phyloP scores from a whole-genome alignment of 345 rosid genomes.

The Aquilaria yunnanensis region DNA sequence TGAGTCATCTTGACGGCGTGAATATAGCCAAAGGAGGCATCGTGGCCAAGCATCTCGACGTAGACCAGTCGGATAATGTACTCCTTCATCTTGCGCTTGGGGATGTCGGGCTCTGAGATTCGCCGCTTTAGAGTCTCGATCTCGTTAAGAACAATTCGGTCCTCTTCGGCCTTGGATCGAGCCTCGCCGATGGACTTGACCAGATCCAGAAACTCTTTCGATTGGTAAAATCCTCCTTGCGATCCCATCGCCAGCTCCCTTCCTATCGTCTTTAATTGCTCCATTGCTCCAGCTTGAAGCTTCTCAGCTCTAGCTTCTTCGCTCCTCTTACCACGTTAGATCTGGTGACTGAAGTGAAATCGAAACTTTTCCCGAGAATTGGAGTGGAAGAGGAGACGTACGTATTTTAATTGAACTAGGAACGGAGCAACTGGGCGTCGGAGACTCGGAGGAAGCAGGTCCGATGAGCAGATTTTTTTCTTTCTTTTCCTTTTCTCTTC shows the following conservation, averaged over 20 bases:
- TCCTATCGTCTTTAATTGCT: constrained; percentile 93
- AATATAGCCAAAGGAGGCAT: constrained; percentile 95
- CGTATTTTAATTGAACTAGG: no score
- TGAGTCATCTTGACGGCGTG: constrained; percentile 99
- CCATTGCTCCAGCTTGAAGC: constrained; percentile 28
- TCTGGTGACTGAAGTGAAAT: no score
- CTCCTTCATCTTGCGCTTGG: constrained; percentile 96
- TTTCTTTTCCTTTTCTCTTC: background rate
- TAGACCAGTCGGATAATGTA: constrained; percentile 78
- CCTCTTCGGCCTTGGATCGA: constrained; percentile 98
- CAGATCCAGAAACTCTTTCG: constrained; percentile 94
- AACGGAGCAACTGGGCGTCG: background rate
- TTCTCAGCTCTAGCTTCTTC: no score
- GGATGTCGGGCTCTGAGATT: constrained; percentile 77
- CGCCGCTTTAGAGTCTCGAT: constrained; percentile 88
- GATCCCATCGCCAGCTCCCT: constrained; percentile 99
- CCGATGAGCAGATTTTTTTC: background rate
- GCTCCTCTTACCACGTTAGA: no score
- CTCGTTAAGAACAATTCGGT: constrained; percentile 88
- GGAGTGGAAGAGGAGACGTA: no score
- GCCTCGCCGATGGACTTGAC: constrained; percentile 98
- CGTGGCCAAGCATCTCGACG: constrained; percentile 98
- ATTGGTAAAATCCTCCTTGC: constrained; percentile 92
- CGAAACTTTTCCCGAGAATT: no score
- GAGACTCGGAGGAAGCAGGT: no score